These are phyloP conservation scores for Antrodiella citrinella DNA, from an alignment of 768 basidiomycete species.

Conservation along the genomic window DNA sequence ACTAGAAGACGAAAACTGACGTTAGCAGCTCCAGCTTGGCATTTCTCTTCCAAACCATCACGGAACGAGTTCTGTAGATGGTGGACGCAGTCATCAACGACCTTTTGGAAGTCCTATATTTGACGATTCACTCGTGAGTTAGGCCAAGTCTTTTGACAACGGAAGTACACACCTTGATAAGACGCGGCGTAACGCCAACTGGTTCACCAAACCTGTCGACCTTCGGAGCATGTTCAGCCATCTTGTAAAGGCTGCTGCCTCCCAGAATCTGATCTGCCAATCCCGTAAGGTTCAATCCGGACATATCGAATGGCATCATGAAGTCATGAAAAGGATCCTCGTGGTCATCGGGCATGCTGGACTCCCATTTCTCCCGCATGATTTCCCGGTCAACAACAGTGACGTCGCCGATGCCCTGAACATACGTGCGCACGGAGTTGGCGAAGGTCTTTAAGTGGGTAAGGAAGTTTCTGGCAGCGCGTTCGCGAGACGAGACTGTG, in stretches of 20 bases:
- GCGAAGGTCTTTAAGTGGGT: conserved; percentile 41
- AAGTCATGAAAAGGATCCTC: conserved; percentile 18
- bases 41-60: conserved; percentile 53
- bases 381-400: conserved; percentile 41
- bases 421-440: conserved; percentile 38
- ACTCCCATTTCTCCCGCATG: conserved; percentile 47
- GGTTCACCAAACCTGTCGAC: conserved; percentile 34
- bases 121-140: conserved; percentile 14
- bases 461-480: conserved; percentile 33
- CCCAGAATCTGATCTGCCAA: conserved; percentile 20
- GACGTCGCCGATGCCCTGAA: conserved; percentile 44
- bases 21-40: conserved; percentile 39
- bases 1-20: conserved; percentile 24
- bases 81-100: conserved; percentile 37
- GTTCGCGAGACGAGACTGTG: conserved; percentile 45
- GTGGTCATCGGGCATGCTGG: conserved; percentile 21
- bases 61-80: conserved; percentile 41
- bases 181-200: conserved; percentile 38
- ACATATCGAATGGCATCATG: conserved; percentile 8
- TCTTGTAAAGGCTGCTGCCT: conserved; percentile 24
- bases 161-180: conserved; percentile 27
- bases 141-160: neutral
- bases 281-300: conserved; percentile 15
- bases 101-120: conserved; percentile 40
- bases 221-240: conserved; percentile 28